Conservation (phyloP, 257 asterid genomes). For the Plantago major region DNA sequence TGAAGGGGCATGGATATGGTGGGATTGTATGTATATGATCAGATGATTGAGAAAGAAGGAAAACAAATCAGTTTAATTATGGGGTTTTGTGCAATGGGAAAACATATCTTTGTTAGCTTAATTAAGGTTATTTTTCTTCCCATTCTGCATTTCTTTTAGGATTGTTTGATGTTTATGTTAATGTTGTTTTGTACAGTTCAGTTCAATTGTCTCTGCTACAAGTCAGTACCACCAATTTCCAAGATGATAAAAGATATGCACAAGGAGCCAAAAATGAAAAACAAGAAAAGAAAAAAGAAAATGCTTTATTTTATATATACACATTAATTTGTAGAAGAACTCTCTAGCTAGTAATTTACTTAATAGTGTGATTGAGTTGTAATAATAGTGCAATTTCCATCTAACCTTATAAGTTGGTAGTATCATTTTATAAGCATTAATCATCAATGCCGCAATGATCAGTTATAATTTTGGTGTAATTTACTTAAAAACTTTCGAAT, state of each 20-base stretch:
- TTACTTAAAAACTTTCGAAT: no score
- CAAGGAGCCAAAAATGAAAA: neutral
- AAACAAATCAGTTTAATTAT: constrained; percentile 20
- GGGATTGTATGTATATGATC: constrained; percentile 6
- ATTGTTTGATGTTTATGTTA: constrained; percentile 9
- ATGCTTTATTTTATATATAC: no score
- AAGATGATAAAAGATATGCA: neutral
- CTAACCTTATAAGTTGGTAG: no score
- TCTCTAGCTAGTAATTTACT: no score
- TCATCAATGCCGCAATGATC: no score
- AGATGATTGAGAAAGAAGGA: constrained; percentile 9
- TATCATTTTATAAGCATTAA: no score
- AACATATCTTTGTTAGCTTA: neutral
- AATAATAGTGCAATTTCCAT: no score
- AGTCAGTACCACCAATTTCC: neutral
- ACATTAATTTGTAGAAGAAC: no score
- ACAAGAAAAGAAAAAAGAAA: neutral
- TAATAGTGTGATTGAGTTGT: no score
- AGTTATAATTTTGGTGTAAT: no score
- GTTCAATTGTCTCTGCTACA: neutral
- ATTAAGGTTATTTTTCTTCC: constrained; percentile 21
- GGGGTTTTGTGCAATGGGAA: constrained; percentile 49
- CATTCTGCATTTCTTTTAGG: constrained; percentile 31
- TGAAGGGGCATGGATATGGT: constrained; percentile 36
- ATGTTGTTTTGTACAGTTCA: constrained; percentile 13